These are phyloP conservation scores for Metschnikowia lachancei DNA, from an alignment of 805 yeast genomes.

Conservation along the genomic window DNA sequence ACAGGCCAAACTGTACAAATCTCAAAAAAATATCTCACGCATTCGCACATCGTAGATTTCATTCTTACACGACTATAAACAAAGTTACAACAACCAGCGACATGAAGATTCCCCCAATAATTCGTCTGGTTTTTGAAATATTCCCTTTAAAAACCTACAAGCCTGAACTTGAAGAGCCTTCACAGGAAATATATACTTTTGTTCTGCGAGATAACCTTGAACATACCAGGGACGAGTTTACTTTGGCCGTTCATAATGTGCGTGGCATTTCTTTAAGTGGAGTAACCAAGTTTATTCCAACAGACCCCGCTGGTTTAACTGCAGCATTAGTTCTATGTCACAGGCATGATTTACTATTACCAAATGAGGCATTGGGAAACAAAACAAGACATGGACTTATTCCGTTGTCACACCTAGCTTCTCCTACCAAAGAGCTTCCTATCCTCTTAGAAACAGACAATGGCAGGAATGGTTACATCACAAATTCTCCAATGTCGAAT, in stretches of 20 bases:
- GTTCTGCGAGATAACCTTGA: neutral
- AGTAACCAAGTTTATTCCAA: constrained; percentile 38
- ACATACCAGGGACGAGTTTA: constrained; percentile 29
- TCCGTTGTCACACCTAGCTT: constrained; percentile 47
- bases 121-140: constrained; percentile 45
- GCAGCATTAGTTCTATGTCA: constrained; percentile 46
- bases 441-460: constrained; percentile 48
- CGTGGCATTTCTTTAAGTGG: constrained; percentile 16
- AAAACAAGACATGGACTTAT: constrained; percentile 34
- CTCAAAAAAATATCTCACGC: too few species aligned
- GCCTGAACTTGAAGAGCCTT: neutral
- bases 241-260: constrained; percentile 54
- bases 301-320: constrained; percentile 58
- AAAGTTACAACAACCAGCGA: neutral
- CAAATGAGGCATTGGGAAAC: constrained; percentile 22
- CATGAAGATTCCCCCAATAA: constrained; percentile 38
- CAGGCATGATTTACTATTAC: constrained; percentile 45
- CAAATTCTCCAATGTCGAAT: neutral
- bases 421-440: constrained; percentile 52
- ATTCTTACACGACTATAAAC: neutral
- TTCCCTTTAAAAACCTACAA: constrained; percentile 50
- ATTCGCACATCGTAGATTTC: neutral
- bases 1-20: too few species aligned
- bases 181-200: neutral
- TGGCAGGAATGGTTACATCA: neutral